Base-by-base conservation (phyloP, 371 early-diverging fungal genomes). In the Encephalitozoon cuniculi region DNA sequence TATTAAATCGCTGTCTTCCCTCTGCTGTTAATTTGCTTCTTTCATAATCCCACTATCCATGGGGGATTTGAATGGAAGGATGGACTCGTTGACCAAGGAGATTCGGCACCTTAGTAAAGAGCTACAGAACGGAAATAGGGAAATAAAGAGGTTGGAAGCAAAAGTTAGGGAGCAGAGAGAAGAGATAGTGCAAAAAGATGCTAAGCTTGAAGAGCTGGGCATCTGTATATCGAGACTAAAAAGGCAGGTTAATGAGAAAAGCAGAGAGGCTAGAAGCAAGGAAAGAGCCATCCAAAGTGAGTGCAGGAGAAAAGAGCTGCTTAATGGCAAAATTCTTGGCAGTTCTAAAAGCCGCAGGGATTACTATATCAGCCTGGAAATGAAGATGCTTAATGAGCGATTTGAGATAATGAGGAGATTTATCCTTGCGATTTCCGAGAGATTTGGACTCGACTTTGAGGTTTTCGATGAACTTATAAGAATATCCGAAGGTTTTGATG, bases 371-470 rank as follows among this genome's bases (percentile, higher is more conserved):
- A 59, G 59, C 15, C 21, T 59, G n/a, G 59, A 59, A 21, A 59
- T 59, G 59, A 59, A 59, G 28, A 34, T 34, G 28, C 30, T 59
- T 37, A 59, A 59, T 21, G 28, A 26, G 21, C 11, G 59, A 21
- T 2, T 34, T 34, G 59, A 59, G 21, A 21, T 59, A 32, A 59
- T 59, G 59, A 59, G 59, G n/a, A 59, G 59, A 18, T 59, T 59
- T 59, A 32, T 59, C 34, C 37, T 59, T 59, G 59, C 26, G 34
- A 59, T 59, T 59, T 30, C 59, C 4, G 28, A 59, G 15, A 59
- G 59, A 21, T 28, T 59, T 59, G 59, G 59, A 12, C 34, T 59
- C 34, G 59, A 59, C 34, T 59, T 59, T 59, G 59, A 59, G 34
- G 21, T 59, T 11, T 59, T 59, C 34, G 59, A 32, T 32, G 59